A percentile compares a stretch with the other conserved stretches of the same genome.
Conservation (phyloP, 495 filamentous ascomycete species). For the Penicillium steckii region DNA sequence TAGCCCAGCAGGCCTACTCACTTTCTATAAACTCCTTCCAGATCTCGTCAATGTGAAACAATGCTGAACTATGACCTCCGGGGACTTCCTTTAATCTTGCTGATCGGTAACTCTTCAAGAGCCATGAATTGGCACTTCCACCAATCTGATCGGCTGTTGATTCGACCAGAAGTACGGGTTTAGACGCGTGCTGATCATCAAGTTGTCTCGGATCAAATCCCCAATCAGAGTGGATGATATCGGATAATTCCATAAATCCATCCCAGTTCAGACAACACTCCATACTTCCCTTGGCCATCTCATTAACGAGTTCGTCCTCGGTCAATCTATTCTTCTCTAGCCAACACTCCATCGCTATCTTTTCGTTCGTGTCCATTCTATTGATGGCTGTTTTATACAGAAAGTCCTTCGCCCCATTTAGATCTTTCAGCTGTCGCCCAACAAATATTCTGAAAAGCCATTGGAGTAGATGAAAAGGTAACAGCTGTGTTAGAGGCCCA, state of each 20-base stretch:
- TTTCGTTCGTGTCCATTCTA: not conserved
- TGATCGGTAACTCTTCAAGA: slow-evolving; percentile 5
- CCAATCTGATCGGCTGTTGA: slow-evolving; percentile 3
- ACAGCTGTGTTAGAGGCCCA: not conserved
- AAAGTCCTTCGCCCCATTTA: not conserved
- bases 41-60: slow-evolving; percentile 5
- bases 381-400: not conserved
- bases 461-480: slow-evolving; percentile 1
- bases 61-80: slow-evolving; percentile 6
- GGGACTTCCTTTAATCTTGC: slow-evolving; percentile 1
- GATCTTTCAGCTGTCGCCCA: not conserved
- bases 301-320: not conserved
- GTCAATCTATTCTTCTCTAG: not conserved
- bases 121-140: slow-evolving; percentile 3
- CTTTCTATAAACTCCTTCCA: slow-evolving; percentile 1
- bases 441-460: not conserved
- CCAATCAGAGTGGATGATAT: slow-evolving; percentile 9
- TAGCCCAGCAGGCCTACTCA: not conserved
- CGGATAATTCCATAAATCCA: slow-evolving; percentile 7
- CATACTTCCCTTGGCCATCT: slow-evolving; percentile 1
- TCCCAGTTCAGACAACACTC: slow-evolving; percentile 3
- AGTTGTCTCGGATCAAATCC: slow-evolving; percentile 5
- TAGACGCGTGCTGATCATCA: slow-evolving; percentile 5
- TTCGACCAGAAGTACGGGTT: slow-evolving; percentile 4
- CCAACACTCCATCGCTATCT: not conserved